Conservation (phyloP, 768 basidiomycete species). For the Boletus rufocinnamomeus region DNA sequence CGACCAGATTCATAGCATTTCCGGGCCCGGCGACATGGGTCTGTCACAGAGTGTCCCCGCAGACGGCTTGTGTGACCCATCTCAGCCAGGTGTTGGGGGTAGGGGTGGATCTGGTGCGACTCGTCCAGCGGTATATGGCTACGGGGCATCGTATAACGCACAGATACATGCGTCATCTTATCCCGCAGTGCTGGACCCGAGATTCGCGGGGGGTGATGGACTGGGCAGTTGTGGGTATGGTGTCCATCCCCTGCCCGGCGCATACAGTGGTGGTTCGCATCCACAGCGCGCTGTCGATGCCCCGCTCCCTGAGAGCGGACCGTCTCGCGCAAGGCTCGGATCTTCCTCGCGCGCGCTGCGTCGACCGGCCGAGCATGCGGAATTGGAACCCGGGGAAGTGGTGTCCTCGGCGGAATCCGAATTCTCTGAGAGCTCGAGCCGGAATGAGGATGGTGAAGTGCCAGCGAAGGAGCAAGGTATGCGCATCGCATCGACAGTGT, state of each 20-base stretch:
- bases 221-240: background rate
- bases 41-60: constrained; percentile 11
- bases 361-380: constrained; percentile 3
- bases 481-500: background rate
- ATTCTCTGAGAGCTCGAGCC: constrained; percentile 27
- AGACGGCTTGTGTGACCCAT: constrained; percentile 20
- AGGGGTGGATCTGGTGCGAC: constrained; percentile 16
- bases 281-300: background rate
- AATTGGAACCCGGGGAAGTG: constrained; percentile 32
- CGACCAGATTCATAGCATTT: constrained; percentile 21
- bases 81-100: constrained; percentile 19
- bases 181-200: constrained; percentile 16
- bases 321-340: constrained; percentile 1
- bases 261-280: background rate
- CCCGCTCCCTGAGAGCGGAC: background rate
- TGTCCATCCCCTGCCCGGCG: background rate
- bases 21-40: constrained; percentile 22
- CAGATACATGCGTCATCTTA: constrained; percentile 14
- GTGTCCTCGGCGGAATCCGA: constrained; percentile 26
- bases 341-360: background rate
- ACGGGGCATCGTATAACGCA: constrained; percentile 1
- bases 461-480: constrained; percentile 16
- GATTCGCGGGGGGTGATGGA: background rate
- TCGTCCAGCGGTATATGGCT: constrained; percentile 6
- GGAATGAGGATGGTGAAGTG: constrained; percentile 18